Base-by-base conservation (phyloP, 2,329 filamentous ascomycete species). In the Cordyceps cicadae region DNA sequence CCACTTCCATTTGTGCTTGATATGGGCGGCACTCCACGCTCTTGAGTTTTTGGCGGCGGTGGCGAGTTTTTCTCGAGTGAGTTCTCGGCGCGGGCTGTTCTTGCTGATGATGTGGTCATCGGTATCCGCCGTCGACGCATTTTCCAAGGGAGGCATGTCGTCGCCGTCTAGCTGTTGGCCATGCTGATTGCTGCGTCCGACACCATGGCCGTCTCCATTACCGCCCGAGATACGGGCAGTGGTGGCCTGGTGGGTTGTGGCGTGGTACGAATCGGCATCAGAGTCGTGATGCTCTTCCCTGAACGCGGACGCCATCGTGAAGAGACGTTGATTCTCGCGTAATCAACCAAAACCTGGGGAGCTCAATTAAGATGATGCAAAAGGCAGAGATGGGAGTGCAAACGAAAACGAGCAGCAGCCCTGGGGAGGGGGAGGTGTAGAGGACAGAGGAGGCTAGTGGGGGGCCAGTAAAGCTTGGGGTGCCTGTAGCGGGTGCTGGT, bases 1-100 rank as follows among this genome's bases (percentile, higher is more conserved):
- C 68, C 74, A 73, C 69, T 73, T 74, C 70, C 74, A 76, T 61
- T 76, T 78, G 34, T 72, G 69, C n/a, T 69, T 66, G 61, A 72
- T 76, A 65, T 80, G 78, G 1, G 39, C 67, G 66, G 61, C 73
- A 76, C 53, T 65, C 17, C 54, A 57, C 41, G 24, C 37, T 29
- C 32, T 54, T 21, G 32, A 37, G 7, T 34, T 2, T 17, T 2
- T 59, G 11, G 56, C 56, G 3, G 50, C 60, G 6, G 14, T 21
- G 48, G 49, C 32, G 7, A 58, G 15, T 50, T 58, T 62, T 43
- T 62, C 60, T 46, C 54, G 50, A 5, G 54, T 62, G 26, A 55
- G 17, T 62, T 75, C 77, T 60, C 79, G 68, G 62, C 67, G 70
- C 70, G 14, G 65, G 43, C 32, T 55, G 26, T 55, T 55, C 17